These are phyloP conservation scores for Pezicula rhizophila DNA, from an alignment of 2,329 filamentous ascomycete species.

Conservation along the genomic window DNA sequence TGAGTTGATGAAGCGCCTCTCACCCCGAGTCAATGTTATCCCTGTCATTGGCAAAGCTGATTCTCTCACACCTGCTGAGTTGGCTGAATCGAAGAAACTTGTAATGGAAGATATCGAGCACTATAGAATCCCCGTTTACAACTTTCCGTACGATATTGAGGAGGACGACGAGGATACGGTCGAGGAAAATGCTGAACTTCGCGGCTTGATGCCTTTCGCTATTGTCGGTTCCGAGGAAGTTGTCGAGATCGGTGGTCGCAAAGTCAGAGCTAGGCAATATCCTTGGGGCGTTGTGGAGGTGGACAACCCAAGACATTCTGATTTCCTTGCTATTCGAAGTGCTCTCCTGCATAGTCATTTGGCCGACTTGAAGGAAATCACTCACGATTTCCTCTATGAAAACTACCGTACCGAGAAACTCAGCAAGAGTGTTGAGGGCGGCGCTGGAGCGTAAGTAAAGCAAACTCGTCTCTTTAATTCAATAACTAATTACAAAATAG, in stretches of 20 bases:
- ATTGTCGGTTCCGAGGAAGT: slow-evolving; percentile 97
- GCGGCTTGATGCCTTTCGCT: slow-evolving; percentile 96
- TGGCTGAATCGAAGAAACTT: slow-evolving; percentile 98
- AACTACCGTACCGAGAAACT: slow-evolving; percentile 99
- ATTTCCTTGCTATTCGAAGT: slow-evolving; percentile 95
- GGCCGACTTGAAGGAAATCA: slow-evolving; percentile 98
- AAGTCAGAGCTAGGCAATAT: slow-evolving; percentile 92
- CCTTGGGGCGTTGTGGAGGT: slow-evolving; percentile 99
- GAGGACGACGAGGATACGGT: slow-evolving; percentile 99
- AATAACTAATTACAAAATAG: slow-evolving; percentile 30
- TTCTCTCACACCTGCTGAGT: slow-evolving; percentile 89
- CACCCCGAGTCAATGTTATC: slow-evolving; percentile 96
- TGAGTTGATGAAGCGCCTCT: slow-evolving; percentile 98
- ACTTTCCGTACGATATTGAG: slow-evolving; percentile 99
- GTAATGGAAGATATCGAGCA: slow-evolving; percentile 99
- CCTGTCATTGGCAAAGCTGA: slow-evolving; percentile 98
- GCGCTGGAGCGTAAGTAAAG: slow-evolving; percentile 72
- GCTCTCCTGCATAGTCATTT: slow-evolving; percentile 96
- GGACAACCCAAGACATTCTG: slow-evolving; percentile 96
- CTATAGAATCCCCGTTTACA: slow-evolving; percentile 99
- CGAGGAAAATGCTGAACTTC: slow-evolving; percentile 96
- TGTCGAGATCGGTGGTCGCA: slow-evolving; percentile 86
- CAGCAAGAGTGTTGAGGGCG: slow-evolving; percentile 96
- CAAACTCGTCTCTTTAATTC: slow-evolving; percentile 25
- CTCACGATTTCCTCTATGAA: slow-evolving; percentile 98